Conservation (phyloP, 2,329 filamentous ascomycete species). For the Talaromyces amestolkiae region DNA sequence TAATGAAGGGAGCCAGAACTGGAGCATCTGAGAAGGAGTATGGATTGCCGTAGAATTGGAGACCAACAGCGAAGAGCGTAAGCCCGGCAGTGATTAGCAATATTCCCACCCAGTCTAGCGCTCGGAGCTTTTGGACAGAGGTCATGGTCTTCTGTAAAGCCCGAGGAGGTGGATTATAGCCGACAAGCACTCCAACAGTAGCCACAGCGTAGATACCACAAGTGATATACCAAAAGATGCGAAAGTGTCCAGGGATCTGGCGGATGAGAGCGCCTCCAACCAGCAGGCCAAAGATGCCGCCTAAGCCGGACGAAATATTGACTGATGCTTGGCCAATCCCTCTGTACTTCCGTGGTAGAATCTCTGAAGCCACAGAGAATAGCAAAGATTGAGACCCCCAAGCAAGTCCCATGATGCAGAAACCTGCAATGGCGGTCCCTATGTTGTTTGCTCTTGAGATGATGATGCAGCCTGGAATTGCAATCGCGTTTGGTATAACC, state of each 20-base stretch:
- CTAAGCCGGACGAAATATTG: not conserved
- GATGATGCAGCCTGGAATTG: not conserved
- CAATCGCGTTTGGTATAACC: constrained; percentile 1
- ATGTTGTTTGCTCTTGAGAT: not conserved
- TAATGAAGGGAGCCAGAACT: not conserved
- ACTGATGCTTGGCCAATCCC: not conserved
- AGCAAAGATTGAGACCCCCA: not conserved
- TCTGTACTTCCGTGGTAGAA: not conserved
- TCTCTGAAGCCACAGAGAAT: not conserved
- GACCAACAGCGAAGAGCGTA: not conserved
- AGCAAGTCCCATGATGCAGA: not conserved
- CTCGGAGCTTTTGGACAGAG: not conserved
- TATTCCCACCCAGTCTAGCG: not conserved
- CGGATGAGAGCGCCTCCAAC: not conserved
- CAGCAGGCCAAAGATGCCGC: not conserved
- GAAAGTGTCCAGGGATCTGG: not conserved
- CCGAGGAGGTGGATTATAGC: not conserved
- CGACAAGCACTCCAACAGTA: not conserved
- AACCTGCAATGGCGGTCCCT: not conserved
- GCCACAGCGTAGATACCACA: not conserved
- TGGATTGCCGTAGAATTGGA: not conserved
- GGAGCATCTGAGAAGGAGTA: not conserved
- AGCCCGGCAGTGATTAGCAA: not conserved
- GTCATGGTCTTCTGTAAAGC: not conserved
- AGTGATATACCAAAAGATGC: not conserved